These are phyloP conservation scores for Claviceps cyperi DNA, from an alignment of 2,329 filamentous ascomycete genomes.

Conservation along the genomic window DNA sequence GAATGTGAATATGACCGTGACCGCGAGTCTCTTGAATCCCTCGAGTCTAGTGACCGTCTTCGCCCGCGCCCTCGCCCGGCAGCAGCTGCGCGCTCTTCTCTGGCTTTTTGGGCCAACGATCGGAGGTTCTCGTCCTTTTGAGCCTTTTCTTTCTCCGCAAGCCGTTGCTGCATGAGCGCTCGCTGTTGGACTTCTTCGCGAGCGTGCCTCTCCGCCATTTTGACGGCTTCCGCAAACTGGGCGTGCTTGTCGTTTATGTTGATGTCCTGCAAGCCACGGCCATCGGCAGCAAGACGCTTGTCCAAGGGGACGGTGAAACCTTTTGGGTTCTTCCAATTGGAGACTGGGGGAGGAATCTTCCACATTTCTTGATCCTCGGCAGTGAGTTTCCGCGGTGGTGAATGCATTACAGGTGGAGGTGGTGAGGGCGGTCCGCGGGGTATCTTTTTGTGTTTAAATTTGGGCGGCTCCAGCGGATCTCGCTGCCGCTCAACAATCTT, in stretches of 20 bases:
- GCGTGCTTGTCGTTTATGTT: slow-evolving; percentile 98
- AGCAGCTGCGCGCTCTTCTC: slow-evolving; percentile 57
- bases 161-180: slow-evolving; percentile 83
- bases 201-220: slow-evolving; percentile 87
- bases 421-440: slow-evolving; percentile 83
- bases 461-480: slow-evolving; percentile 93
- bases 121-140: slow-evolving; percentile 89
- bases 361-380: slow-evolving; percentile 95
- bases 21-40: slow-evolving; percentile 25
- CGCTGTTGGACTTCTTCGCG: slow-evolving; percentile 90
- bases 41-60: slow-evolving; percentile 21
- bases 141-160: slow-evolving; percentile 91
- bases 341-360: slow-evolving; percentile 76
- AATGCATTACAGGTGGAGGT: slow-evolving; percentile 88
- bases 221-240: slow-evolving; percentile 85
- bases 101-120: slow-evolving; percentile 75
- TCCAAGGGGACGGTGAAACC: slow-evolving; percentile 93
- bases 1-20: slow-evolving; percentile 24
- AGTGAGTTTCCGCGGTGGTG: slow-evolving; percentile 84
- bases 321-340: slow-evolving; percentile 99
- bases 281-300: slow-evolving; percentile 88
- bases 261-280: slow-evolving; percentile 79
- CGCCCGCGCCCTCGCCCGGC: slow-evolving; percentile 24
- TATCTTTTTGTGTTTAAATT: slow-evolving; percentile 98
- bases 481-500: slow-evolving; percentile 92